phyloP scores from a whole-genome alignment of 2,329 filamentous ascomycete species.

The Hypoxylon sp. region DNA sequence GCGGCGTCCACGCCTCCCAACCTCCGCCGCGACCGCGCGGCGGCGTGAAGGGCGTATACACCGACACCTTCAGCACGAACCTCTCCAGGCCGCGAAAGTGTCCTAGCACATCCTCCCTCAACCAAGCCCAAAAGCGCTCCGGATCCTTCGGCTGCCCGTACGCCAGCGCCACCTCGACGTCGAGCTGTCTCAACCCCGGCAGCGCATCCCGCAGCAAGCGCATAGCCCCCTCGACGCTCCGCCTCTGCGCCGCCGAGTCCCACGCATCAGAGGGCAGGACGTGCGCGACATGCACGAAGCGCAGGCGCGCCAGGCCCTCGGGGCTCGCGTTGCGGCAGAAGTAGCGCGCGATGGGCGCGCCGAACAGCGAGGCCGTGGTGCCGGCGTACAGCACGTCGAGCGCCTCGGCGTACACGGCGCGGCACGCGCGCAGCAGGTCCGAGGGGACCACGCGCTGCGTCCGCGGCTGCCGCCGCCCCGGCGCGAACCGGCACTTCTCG shows the following conservation, averaged over 20 bases:
- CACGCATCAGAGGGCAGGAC: conserved; percentile 17
- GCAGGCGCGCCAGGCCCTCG: conserved; percentile 35
- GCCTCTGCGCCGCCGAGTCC: conserved; percentile 19
- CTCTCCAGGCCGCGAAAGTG: conserved; percentile 33
- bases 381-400: conserved; percentile 35
- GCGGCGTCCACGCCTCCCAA: conserved; percentile 4
- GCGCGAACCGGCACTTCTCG: conserved; percentile 3
- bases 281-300: conserved; percentile 34
- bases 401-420: conserved; percentile 30
- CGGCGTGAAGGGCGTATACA: conserved; percentile 15
- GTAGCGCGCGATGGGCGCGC: conserved; percentile 37
- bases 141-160: conserved; percentile 37
- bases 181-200: conserved; percentile 33
- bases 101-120: conserved; percentile 33
- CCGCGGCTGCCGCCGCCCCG: conserved; percentile 1
- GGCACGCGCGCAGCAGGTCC: conserved; percentile 36
- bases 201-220: conserved; percentile 20
- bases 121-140: conserved; percentile 37
- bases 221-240: conserved; percentile 16
- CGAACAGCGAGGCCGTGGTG: conserved; percentile 40
- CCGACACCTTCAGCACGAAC: conserved; percentile 38
- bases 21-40: background rate
- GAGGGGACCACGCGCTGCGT: conserved; percentile 6
- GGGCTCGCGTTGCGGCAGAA: conserved; percentile 42
- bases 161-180: conserved; percentile 35